Conservation (phyloP, 1,284 basidiomycete genomes). For the Amylostereum areolatum region DNA sequence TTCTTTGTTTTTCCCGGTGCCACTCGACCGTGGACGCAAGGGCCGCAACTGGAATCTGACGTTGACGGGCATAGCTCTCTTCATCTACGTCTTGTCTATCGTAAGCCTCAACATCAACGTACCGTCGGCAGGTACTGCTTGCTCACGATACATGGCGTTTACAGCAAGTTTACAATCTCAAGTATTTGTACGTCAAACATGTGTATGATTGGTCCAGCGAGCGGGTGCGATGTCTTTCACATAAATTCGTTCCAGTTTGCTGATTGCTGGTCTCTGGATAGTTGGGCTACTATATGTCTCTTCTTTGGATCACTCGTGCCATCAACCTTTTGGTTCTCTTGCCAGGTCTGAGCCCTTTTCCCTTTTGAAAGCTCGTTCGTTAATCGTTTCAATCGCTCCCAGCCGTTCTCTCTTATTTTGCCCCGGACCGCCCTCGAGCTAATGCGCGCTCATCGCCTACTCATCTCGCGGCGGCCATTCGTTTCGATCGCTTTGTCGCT, state of each 20-base stretch:
- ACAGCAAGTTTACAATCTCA: conserved; percentile 44
- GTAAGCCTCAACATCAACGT: conserved; percentile 23
- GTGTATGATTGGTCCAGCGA: conserved; percentile 43
- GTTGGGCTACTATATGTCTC: conserved; percentile 48
- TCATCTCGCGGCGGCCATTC: conserved; percentile 31
- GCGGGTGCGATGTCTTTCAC: conserved; percentile 26
- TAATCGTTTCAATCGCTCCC: neutral
- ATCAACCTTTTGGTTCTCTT: conserved; percentile 42
- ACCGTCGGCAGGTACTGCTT: neutral
- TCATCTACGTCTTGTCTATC: conserved; percentile 43
- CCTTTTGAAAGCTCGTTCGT: neutral
- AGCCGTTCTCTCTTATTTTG: conserved; percentile 15
- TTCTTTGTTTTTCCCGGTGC: conserved; percentile 38
- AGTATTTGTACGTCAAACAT: conserved; percentile 48
- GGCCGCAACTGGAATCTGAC: conserved; percentile 39
- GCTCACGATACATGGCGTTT: conserved; percentile 3
- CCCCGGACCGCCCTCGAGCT: neutral
- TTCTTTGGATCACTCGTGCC: conserved; percentile 41
- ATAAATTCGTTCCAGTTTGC: neutral
- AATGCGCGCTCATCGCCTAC: neutral
- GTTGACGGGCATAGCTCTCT: conserved; percentile 36
- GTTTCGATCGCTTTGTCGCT: conserved; percentile 38
- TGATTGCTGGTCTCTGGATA: conserved; percentile 10
- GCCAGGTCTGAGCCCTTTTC: conserved; percentile 31
- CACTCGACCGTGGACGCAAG: conserved; percentile 9